Evolutionary conservation across 768 basidiomycete species (phyloP).

Genomic region (Leucogyrophana mollusca): DNA sequence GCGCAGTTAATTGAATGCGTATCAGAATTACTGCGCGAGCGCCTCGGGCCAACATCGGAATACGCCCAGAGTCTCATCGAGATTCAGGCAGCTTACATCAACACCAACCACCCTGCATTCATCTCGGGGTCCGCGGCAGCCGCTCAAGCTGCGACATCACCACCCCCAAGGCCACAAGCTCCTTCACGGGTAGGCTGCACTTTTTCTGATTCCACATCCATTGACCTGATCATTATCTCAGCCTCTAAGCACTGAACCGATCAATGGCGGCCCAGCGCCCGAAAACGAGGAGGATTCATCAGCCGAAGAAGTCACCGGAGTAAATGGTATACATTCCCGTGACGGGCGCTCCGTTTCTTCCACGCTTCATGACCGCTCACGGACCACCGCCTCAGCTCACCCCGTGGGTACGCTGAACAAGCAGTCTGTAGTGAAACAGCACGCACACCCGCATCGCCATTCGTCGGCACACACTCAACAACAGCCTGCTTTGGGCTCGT

Average conservation of each 20-base stretch:
- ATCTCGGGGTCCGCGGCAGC: conserved; percentile 73
- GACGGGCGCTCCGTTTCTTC: conserved; percentile 74
- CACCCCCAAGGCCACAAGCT: conserved; percentile 41
- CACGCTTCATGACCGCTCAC: conserved; percentile 72
- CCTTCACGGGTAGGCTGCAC: conserved; percentile 51
- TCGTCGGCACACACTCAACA: conserved; percentile 33
- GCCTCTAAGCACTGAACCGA: conserved; percentile 64
- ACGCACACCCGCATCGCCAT: conserved; percentile 32
- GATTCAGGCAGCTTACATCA: conserved; percentile 99
- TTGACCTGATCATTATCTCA: conserved; percentile 28
- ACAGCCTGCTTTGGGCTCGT: conserved; percentile 32
- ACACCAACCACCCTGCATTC: conserved; percentile 97
- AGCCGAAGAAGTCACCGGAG: conserved; percentile 52
- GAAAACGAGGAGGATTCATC: conserved; percentile 69
- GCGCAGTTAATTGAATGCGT: conserved; percentile 94
- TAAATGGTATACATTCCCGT: conserved; percentile 53
- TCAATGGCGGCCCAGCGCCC: conserved; percentile 48
- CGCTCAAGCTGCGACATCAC: conserved; percentile 44
- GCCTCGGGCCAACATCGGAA: conserved; percentile 94
- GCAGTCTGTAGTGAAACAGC: conserved; percentile 22
- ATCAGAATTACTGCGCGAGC: conserved; percentile 93
- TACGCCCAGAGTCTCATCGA: conserved; percentile 94
- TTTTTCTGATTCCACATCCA: conserved; percentile 10
- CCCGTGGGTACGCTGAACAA: conserved; percentile 26
- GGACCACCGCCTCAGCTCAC: conserved; percentile 40